A percentile compares a stretch with the other conserved stretches of the same genome.
phyloP scores from a whole-genome alignment of 139 green algal species.

The Chlorella sorokiniana region DNA sequence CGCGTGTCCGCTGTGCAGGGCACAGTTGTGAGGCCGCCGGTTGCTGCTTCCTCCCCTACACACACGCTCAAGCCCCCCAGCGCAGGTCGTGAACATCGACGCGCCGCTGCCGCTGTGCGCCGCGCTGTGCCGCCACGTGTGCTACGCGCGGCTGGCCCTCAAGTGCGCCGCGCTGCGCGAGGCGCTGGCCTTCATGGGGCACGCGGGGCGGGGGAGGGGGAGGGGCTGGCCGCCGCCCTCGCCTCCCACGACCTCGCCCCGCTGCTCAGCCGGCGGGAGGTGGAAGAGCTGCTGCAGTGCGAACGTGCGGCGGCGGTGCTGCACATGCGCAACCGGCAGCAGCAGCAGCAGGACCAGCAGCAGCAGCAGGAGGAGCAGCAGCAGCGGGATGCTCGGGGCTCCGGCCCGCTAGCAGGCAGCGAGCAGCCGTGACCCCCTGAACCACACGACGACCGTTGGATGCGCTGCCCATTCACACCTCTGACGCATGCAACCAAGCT shows the following conservation, averaged over 20 bases:
- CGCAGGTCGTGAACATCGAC: conserved; percentile 26
- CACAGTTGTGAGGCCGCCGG: too few relatives aligned
- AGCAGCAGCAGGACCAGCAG: neutral
- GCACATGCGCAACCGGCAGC: conserved; percentile 31
- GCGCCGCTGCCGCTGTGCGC: neutral
- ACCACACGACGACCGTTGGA: too few relatives aligned
- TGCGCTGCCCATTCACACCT: too few relatives aligned
- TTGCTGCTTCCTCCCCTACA: neutral
- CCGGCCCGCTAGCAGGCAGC: too few relatives aligned
- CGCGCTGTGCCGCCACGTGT: conserved; percentile 25
- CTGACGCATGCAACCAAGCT: too few relatives aligned
- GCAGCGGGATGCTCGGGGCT: too few relatives aligned
- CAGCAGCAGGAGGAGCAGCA: neutral
- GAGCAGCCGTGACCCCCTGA: too few relatives aligned
- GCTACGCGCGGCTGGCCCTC: conserved; percentile 34
- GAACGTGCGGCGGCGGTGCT: conserved; percentile 28
- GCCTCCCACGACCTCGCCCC: neutral
- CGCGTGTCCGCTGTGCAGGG: neutral
- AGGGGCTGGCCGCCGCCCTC: conserved; percentile 7
- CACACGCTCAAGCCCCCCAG: neutral
- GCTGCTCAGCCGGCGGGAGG: conserved; percentile 21
- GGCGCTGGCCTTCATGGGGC: conserved; percentile 43
- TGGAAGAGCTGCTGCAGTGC: conserved; percentile 31
- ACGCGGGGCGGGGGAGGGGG: conserved; percentile 7
- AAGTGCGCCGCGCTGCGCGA: conserved; percentile 37